These are phyloP conservation scores for Rosa lucieae DNA, from an alignment of 306 rosid genomes.

Conservation along the genomic window DNA sequence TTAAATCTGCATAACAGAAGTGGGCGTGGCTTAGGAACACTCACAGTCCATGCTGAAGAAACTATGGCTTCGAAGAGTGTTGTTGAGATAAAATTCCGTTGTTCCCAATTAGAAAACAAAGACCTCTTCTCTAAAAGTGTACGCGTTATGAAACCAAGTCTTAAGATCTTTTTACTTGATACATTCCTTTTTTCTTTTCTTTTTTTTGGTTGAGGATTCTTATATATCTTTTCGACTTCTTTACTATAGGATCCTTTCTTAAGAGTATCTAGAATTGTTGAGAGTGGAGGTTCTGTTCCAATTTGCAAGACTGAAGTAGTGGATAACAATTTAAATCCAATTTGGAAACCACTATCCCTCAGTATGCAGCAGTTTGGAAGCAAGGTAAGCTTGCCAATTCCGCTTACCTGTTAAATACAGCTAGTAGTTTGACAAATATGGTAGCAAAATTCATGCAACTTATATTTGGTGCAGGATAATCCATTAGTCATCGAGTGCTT, in stretches of 20 bases:
- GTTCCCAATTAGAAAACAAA: slow-evolving; percentile 73
- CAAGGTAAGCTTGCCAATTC: slow-evolving; percentile 52
- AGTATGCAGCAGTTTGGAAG: slow-evolving; percentile 69
- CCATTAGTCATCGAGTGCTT: slow-evolving; percentile 83
- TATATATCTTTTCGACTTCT: not conserved
- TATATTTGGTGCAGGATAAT: slow-evolving; percentile 54
- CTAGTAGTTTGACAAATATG: slow-evolving; percentile 6
- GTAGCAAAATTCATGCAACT: not conserved
- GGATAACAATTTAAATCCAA: slow-evolving; percentile 68
- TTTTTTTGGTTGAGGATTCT: not conserved
- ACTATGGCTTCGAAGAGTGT: slow-evolving; percentile 59
- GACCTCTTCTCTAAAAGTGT: slow-evolving; percentile 80
- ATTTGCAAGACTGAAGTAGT: slow-evolving; percentile 89
- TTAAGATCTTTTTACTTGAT: slow-evolving; percentile 2
- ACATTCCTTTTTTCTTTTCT: not conserved
- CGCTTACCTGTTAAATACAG: slow-evolving; percentile 12
- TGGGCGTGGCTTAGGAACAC: slow-evolving; percentile 47
- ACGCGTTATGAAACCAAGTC: slow-evolving; percentile 19
- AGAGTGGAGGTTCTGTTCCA: slow-evolving; percentile 71
- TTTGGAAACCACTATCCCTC: slow-evolving; percentile 68
- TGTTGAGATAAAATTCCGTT: slow-evolving; percentile 61
- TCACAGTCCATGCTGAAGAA: slow-evolving; percentile 81
- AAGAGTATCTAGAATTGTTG: slow-evolving; percentile 72
- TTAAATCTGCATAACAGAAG: slow-evolving; percentile 42
- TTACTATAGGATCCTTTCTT: slow-evolving; percentile 77